Evolutionary conservation across 768 basidiomycete species (phyloP), one percentile per base, ranked within the genome.

Genomic region (Pisolithus orientalis): DNA sequence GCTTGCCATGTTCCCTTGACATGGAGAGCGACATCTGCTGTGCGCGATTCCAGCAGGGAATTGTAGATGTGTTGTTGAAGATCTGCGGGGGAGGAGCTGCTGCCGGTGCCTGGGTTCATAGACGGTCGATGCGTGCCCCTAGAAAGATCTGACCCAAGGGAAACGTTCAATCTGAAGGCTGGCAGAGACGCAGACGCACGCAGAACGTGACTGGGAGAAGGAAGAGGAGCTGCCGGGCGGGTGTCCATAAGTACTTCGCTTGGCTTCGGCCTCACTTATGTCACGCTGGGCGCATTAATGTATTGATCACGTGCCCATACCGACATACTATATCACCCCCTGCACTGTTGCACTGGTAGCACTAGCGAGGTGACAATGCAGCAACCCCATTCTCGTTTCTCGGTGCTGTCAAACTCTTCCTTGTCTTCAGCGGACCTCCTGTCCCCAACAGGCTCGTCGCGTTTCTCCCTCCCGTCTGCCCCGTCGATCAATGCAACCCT

Each of bases 11-110:
- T 74, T 4, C 81, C 86, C 27, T 73, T 69, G 17, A 94, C 78
- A 45, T 79, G 74, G 44, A 96, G 72, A 39, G 83, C 77, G 57
- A 94, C 82, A 71, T 95, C 94, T 16, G 89, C 78, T 0, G 90
- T 89, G 53, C 75, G 77, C 25, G 80, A 80, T 52, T 82, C 73
- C 5, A 93, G 72, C 65, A 94, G 84, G 5, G 87, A 80, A 39
- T 71, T 63, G 67, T 92, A 92, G 24, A 94, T 74, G 68, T 94
- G 91, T 39, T 77, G 75, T 63, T 90, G 86, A 11, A 90, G 75
- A 55, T 80, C 78, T 11, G 68, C 63, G 3, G 83, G 74, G 31
- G 80, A 77, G 37, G 76, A 72, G 28, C 68, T 64, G 25, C 11
- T 34, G 34, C 70, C 67, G 25, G 34, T 34, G 34, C 70, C 67